Evolutionary conservation across 2,329 filamentous ascomycete genomes (phyloP), one percentile per base, ranked within the genome.

Genomic region (Trichoderma endophyticum): DNA sequence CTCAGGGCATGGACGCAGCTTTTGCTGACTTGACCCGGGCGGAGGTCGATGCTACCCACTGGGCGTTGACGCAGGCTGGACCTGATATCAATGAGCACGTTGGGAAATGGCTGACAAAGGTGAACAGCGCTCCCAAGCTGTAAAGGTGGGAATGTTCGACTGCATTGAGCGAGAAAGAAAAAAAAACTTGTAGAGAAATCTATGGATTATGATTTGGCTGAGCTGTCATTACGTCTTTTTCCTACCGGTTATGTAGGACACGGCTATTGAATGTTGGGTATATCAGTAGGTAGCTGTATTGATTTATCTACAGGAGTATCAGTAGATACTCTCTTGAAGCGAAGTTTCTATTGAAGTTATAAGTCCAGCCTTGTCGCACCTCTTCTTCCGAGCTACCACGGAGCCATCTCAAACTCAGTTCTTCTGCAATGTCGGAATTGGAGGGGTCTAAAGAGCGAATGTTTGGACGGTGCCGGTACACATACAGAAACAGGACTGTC

Each of bases 31-130:
- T 97, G 77, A 92, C 88, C 8, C 85, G 86, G 73, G 86, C 83
- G 9, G 88, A 92, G 79, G 91, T 97, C 8, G 70, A 90, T 43
- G 87, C 91, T 0, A 84, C 86, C 21, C 96, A 98, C 82, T 98
- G 95, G 95, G 93, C 91, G 60, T 82, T 97, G 79, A 91, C 89
- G 84, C 89, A 97, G 84, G 88, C 88, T 74, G 86, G 91, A 0
- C 87, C 86, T 26, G 88, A 91, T 76, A 88, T 93, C 3, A 98
- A 98, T 80, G 80, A 79, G 64, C 83, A 90, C 73, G 85, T 97
- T 75, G 85, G 83, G 71, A 84, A 87, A 71, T 97, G 94, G 88
- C 75, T 97, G 62, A 73, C 75, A 73, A 85, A 87, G 39, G 76
- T 78, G 26, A 71, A 74, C 3, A 76, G 77, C 15, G 74, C 71